Evolutionary conservation across 768 basidiomycete species (phyloP), one percentile per base, ranked within the genome.

Genomic region (Boletus insuetus): DNA sequence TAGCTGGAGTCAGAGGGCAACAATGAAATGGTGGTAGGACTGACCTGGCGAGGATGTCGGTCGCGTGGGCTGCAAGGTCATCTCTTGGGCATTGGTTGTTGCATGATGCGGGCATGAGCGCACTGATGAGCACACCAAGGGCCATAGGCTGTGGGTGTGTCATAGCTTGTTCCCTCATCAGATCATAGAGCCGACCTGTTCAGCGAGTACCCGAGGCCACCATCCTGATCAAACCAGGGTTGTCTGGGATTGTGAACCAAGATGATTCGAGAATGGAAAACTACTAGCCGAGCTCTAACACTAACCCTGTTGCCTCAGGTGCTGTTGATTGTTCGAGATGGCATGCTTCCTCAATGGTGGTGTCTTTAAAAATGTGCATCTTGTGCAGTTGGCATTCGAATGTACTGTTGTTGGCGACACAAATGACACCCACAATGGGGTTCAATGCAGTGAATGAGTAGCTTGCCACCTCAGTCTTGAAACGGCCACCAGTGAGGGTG

Each of bases 381-480:
- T 73, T 76, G 6, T 74, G 74, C 22, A 84, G 68, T 37, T 77
- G 75, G 7, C 88, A 88, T 59, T 87, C 84, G 59, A 86, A 89
- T 0, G 80, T 82, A 3, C 91, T 89, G 62, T 94, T 88, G 42
- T 86, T 85, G 35, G 83, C 83, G 35, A 94, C 84, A 14, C 91
- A 82, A 12, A 97, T 91, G 34, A 94, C 90, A 0, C 93, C 97
- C 24, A 98, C 81, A 48, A 97, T 85, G 2, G 96, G 97, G 59
- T 97, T 97, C 37, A 98, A 76, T 1, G 96, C 98, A n/a, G 97
- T 98, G 72, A 98, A 98, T 1, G 92, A 87, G 68, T 97, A 97
- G 12, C 84, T 82, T 0, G 94, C 95, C 31, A 98, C 87, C 63
- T 90, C 87, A 7, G 84, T 89, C 67, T 83, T 87, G 12, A 91